A percentile compares a stretch with the other conserved stretches of the same genome.
Conservation (phyloP, 176 grass and related monocot species). For the Aegilops bicornis region DNA sequence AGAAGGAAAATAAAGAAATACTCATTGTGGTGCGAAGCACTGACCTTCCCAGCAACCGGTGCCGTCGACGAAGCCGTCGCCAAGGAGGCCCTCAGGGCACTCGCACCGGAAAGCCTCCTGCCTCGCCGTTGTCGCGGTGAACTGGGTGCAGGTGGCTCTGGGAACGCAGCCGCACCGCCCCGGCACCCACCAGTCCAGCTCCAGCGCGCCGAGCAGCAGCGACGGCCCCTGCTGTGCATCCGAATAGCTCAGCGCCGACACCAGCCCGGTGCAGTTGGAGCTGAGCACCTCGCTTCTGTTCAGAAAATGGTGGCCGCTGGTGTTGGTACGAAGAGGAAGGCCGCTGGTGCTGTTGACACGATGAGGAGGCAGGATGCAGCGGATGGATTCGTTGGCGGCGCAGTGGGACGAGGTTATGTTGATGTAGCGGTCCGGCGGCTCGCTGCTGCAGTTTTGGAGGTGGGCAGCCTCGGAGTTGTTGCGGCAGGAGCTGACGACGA, state of each 20-base stretch:
- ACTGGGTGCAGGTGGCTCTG: slow-evolving; percentile 10
- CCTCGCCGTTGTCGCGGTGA: neutral
- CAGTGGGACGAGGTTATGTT: neutral
- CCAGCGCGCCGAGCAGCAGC: slow-evolving; percentile 26
- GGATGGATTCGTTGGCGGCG: neutral
- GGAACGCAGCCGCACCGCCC: slow-evolving; percentile 30
- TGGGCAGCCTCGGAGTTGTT: neutral
- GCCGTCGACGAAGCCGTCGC: slow-evolving; percentile 56
- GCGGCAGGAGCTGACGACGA: slow-evolving; percentile 25
- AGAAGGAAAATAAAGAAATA: neutral
- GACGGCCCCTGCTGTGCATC: neutral
- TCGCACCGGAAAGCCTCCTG: slow-evolving; percentile 37
- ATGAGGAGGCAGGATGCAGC: slow-evolving; percentile 7
- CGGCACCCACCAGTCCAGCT: slow-evolving; percentile 51
- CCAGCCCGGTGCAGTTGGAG: neutral
- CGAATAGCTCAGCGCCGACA: slow-evolving; percentile 24
- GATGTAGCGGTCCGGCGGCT: neutral
- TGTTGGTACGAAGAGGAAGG: neutral
- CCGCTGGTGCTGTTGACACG: neutral
- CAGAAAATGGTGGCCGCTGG: neutral
- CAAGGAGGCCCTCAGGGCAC: slow-evolving; percentile 28
- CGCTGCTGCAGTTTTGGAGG: slow-evolving; percentile 16
- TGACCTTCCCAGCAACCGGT: slow-evolving; percentile 52
- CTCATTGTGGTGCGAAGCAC: neutral
- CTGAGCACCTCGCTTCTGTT: neutral